Evolutionary conservation across 805 yeast genomes (phyloP).

Genomic region (Metschnikowia similis): DNA sequence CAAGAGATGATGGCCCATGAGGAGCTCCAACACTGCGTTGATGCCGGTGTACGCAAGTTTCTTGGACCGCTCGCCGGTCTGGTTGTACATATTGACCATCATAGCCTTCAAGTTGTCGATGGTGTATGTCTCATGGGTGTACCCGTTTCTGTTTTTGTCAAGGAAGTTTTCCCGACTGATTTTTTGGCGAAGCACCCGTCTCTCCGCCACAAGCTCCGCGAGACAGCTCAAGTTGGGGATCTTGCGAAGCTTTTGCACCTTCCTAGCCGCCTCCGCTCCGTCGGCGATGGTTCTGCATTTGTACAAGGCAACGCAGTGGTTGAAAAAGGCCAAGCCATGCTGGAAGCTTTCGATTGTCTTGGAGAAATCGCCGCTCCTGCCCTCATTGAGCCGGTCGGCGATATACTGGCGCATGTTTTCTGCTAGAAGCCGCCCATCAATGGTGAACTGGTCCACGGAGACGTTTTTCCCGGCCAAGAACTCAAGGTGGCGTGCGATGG

Average conservation of each 20-base stretch:
- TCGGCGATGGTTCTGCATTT: neutral
- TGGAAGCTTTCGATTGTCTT: neutral
- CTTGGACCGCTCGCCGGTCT: neutral
- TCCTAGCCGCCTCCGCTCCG: neutral
- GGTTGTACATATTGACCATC: neutral
- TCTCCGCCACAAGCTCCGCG: neutral
- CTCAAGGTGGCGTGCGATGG: neutral
- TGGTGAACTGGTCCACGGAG: neutral
- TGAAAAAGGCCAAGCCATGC: neutral
- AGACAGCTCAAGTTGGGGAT: neutral
- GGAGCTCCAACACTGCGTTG: slow-evolving; percentile 3
- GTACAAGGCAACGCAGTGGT: neutral
- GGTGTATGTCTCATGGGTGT: neutral
- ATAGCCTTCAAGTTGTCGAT: neutral
- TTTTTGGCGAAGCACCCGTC: neutral
- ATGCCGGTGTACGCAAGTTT: neutral
- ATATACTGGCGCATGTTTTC: neutral
- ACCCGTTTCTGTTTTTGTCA: neutral
- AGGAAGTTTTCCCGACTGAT: neutral
- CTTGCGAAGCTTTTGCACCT: neutral
- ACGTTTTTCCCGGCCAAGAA: neutral
- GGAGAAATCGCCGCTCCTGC: neutral
- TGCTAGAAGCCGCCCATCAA: neutral
- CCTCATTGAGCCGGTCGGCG: neutral
- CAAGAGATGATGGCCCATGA: slow-evolving; percentile 6